Base-by-base conservation (phyloP, 768 basidiomycete genomes). In the Podaxis rugospora region DNA sequence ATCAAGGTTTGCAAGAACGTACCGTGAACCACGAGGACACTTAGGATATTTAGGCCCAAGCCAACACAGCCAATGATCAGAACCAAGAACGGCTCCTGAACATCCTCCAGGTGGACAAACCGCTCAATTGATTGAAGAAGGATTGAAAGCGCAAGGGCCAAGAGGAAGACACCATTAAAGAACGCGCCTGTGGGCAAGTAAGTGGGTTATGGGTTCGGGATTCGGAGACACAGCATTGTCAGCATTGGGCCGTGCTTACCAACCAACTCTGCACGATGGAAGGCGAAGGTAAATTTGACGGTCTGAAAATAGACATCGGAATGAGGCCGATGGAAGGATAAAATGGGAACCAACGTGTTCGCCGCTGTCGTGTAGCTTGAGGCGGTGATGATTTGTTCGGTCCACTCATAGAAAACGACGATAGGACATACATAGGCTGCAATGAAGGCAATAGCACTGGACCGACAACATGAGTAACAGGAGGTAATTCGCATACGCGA, bases 221-320 rank as follows among this genome's bases (percentile, higher is more conserved):
- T 39, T 59, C 42, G 57, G 42, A 32, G n/a, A 37, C 16, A 13
- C 28, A 54, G 35, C 52, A 35, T 49, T 27, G 28, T 32, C 42
- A 23, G 59, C 53, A 36, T 50, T 55, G 55, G 40, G 64, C 44
- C 44, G 23, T 63, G 64, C 73, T 60, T 71, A 83, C 81, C 82
- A 62, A 84, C 78, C 59, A 83, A 75, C 65, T 84, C 82, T 55
- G 81, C 81, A 50, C 82, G 80, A 66, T 82, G 79, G 64, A 83
- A 82, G 4, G 82, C 83, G 63, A 79, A 84, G 5, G 82, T 84
- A 65, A 80, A 84, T 57, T 75, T 76, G 54, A 75, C 68, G 55
- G 78, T 79, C 80, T 84, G 62, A 27, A 52, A 25, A 56, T n/a
- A 53, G 39, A 2, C 23, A 51, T 32, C 36, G 55, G 57, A 52